phyloP scores from a whole-genome alignment of 495 filamentous ascomycete species.

The Annulohypoxylon stygium region DNA sequence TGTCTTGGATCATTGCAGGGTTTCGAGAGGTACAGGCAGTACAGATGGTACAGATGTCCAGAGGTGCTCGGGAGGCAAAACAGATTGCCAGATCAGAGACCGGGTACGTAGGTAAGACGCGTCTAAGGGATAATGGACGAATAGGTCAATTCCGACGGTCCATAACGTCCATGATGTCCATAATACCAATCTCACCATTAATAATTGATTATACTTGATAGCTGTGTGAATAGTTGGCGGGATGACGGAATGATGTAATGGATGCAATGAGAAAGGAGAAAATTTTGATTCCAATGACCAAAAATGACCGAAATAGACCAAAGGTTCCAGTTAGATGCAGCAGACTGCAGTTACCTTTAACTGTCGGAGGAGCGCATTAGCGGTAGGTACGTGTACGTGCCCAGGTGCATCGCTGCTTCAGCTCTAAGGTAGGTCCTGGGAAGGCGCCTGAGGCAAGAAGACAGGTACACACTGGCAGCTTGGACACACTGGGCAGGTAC shows the following conservation, averaged over 20 bases:
- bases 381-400: slow-evolving; percentile 3
- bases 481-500: not conserved
- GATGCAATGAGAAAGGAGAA: slow-evolving; percentile 6
- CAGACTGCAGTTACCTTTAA: not conserved
- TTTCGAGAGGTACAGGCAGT: slow-evolving; percentile 10
- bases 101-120: slow-evolving; percentile 33
- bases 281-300: not conserved
- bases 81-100: slow-evolving; percentile 45
- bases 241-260: slow-evolving; percentile 30
- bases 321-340: not conserved
- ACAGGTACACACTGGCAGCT: no score
- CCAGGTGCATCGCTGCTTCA: not conserved
- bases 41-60: slow-evolving; percentile 2
- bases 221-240: not conserved
- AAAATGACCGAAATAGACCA: not conserved
- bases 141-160: not conserved
- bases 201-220: slow-evolving; percentile 13
- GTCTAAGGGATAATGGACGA: slow-evolving; percentile 19
- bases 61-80: slow-evolving; percentile 48
- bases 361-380: slow-evolving; percentile 29
- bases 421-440: not conserved
- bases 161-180: not conserved
- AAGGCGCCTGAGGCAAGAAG: no score
- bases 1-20: slow-evolving; percentile 40
- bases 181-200: slow-evolving; percentile 12